Conservation (phyloP, 2,329 filamentous ascomycete genomes). For the Torrubiella hemipterigena region DNA sequence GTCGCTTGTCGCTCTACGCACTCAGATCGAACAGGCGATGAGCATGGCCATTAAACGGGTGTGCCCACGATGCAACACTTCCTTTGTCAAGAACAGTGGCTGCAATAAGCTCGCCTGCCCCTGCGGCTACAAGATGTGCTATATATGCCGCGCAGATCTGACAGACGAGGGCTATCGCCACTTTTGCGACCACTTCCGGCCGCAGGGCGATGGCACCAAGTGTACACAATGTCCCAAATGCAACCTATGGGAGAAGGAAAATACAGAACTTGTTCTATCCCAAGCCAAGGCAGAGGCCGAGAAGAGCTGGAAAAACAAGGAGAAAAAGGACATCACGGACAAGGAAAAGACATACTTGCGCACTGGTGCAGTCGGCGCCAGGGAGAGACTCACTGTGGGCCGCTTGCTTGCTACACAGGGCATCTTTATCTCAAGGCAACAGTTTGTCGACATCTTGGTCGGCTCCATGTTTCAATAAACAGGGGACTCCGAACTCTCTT, state of each 20-base stretch:
- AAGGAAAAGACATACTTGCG: slow-evolving; percentile 45
- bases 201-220: slow-evolving; percentile 56
- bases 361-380: too few relatives aligned
- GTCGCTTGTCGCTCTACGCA: slow-evolving; percentile 67
- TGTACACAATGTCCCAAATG: slow-evolving; percentile 74
- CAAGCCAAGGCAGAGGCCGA: slow-evolving; percentile 62
- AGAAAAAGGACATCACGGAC: slow-evolving; percentile 44
- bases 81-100: slow-evolving; percentile 84
- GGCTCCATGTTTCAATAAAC: too few relatives aligned
- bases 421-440: too few relatives aligned
- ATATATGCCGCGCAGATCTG: slow-evolving; percentile 76
- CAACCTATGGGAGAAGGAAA: slow-evolving; percentile 68
- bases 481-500: too few relatives aligned
- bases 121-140: slow-evolving; percentile 97
- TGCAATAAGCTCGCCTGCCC: slow-evolving; percentile 96
- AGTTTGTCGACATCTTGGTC: too few relatives aligned
- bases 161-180: slow-evolving; percentile 73
- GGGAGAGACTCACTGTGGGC: too few relatives aligned
- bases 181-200: slow-evolving; percentile 92
- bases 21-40: slow-evolving; percentile 84
- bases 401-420: too few relatives aligned
- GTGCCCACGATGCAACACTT: slow-evolving; percentile 81
- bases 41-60: slow-evolving; percentile 90
- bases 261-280: slow-evolving; percentile 55
- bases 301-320: slow-evolving; percentile 54